phyloP scores from a whole-genome alignment of 2,329 filamentous ascomycete genomes.

The Leptographium wingfieldii region DNA sequence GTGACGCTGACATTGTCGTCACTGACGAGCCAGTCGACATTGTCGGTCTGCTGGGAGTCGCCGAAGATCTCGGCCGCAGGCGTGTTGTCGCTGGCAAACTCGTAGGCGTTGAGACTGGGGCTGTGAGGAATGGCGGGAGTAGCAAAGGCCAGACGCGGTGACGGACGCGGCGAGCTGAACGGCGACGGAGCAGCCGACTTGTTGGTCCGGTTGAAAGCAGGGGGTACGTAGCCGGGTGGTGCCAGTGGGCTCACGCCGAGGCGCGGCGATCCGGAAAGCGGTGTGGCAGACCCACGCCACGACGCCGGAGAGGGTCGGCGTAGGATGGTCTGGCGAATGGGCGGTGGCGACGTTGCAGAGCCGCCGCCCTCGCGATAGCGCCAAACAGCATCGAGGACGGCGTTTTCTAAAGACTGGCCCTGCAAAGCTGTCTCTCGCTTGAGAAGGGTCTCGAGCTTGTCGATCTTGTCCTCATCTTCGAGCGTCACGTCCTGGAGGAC shows the following conservation, averaged over 20 bases:
- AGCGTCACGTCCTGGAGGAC: constrained; percentile 70
- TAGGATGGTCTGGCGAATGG: constrained; percentile 78
- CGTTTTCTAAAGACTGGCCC: constrained; percentile 74
- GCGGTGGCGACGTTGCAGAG: constrained; percentile 60
- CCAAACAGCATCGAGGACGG: constrained; percentile 84
- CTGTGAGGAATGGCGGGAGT: constrained; percentile 88
- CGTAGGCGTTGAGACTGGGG: constrained; percentile 86
- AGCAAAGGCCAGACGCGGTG: constrained; percentile 78
- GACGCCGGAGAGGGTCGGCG: constrained; percentile 85
- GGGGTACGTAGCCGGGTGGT: constrained; percentile 70
- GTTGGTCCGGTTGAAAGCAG: constrained; percentile 56
- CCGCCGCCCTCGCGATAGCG: constrained; percentile 59
- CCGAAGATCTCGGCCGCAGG: constrained; percentile 71
- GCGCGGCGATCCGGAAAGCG: constrained; percentile 70
- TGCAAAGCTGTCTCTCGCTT: constrained; percentile 64
- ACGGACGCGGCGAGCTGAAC: constrained; percentile 87
- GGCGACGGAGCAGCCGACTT: constrained; percentile 73
- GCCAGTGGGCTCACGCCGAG: constrained; percentile 71
- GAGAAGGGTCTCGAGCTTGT: constrained; percentile 77
- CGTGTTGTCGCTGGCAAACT: constrained; percentile 73
- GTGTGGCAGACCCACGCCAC: constrained; percentile 77
- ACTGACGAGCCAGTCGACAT: constrained; percentile 94
- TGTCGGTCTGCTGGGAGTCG: constrained; percentile 83
- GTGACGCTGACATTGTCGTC: constrained; percentile 72
- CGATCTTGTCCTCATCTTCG: constrained; percentile 91